Conservation (phyloP, 208 protist genomes). For the Phytomonas sp. region DNA sequence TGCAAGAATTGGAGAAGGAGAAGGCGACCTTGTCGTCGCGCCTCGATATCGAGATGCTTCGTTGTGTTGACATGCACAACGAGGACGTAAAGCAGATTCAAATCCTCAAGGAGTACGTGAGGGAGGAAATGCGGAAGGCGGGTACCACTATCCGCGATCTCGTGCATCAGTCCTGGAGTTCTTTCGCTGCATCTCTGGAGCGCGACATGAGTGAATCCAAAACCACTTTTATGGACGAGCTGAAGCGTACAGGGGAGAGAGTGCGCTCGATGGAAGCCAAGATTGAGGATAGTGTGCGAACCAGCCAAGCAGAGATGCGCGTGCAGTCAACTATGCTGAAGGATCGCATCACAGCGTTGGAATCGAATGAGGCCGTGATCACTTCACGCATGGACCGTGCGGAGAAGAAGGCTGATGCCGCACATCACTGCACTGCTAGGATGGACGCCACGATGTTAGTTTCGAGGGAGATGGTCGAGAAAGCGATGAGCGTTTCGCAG, state of each 20-base stretch:
- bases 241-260: slow-evolving; percentile 21
- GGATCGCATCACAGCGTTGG: slow-evolving; percentile 63
- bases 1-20: slow-evolving; percentile 55
- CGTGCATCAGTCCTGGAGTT: slow-evolving; percentile 48
- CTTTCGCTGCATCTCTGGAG: slow-evolving; percentile 29
- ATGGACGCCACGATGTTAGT: slow-evolving; percentile 27
- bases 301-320: slow-evolving; percentile 42
- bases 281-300: slow-evolving; percentile 38
- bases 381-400: slow-evolving; percentile 48
- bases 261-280: slow-evolving; percentile 35
- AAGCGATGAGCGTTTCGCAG: slow-evolving; percentile 22
- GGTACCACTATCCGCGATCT: slow-evolving; percentile 23
- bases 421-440: slow-evolving; percentile 29
- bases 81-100: slow-evolving; percentile 52
- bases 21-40: slow-evolving; percentile 35
- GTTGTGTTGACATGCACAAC: slow-evolving; percentile 54
- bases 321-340: slow-evolving; percentile 28
- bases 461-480: slow-evolving; percentile 31
- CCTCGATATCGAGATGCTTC: slow-evolving; percentile 62
- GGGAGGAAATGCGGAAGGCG: slow-evolving; percentile 21
- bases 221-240: slow-evolving; percentile 25
- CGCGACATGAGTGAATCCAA: slow-evolving; percentile 33
- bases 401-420: slow-evolving; percentile 59
- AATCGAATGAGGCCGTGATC: slow-evolving; percentile 41
- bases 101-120: slow-evolving; percentile 25